A percentile compares a stretch with the other conserved stretches of the same genome.
These are phyloP conservation scores for Yarrowia divulgata DNA, from an alignment of 805 yeast genomes.

Conservation along the genomic window DNA sequence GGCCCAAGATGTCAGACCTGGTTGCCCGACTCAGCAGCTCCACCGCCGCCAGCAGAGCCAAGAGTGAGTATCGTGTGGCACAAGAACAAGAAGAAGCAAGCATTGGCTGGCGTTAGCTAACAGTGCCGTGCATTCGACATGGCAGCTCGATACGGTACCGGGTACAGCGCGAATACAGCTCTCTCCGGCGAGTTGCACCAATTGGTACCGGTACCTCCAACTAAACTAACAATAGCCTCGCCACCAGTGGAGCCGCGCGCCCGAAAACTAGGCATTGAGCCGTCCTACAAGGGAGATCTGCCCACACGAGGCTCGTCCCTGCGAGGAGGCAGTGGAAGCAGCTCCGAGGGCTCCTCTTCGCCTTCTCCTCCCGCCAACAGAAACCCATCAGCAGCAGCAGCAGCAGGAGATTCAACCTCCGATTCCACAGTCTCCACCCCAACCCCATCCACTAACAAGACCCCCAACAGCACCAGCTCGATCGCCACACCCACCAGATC, in stretches of 20 bases:
- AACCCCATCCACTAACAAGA: not conserved
- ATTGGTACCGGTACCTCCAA: not conserved
- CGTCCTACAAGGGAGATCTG: constrained; percentile 25
- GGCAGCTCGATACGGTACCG: too few species aligned
- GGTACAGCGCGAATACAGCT: too few species aligned
- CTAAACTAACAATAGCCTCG: not conserved
- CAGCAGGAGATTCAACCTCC: too few species aligned
- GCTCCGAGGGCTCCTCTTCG: constrained; percentile 23
- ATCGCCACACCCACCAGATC: constrained; percentile 18
- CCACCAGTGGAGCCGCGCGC: constrained; percentile 13
- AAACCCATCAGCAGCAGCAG: not conserved
- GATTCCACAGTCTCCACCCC: not conserved
- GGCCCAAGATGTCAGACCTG: constrained; percentile 29
- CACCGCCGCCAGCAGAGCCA: constrained; percentile 38
- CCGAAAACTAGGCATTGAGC: constrained; percentile 26
- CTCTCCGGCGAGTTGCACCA: not conserved
- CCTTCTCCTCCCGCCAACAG: not conserved
- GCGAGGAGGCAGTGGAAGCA: not conserved
- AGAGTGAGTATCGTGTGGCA: constrained; percentile 12
- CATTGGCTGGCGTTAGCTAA: not conserved
- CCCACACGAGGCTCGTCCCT: constrained; percentile 14
- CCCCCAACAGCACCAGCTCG: not conserved
- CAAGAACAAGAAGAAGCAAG: not conserved
- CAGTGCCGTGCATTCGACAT: too few species aligned
- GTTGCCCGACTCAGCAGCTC: constrained; percentile 29